Evolutionary conservation across 2,329 filamentous ascomycete species (phyloP).

Genomic region (Fusarium nurragi): DNA sequence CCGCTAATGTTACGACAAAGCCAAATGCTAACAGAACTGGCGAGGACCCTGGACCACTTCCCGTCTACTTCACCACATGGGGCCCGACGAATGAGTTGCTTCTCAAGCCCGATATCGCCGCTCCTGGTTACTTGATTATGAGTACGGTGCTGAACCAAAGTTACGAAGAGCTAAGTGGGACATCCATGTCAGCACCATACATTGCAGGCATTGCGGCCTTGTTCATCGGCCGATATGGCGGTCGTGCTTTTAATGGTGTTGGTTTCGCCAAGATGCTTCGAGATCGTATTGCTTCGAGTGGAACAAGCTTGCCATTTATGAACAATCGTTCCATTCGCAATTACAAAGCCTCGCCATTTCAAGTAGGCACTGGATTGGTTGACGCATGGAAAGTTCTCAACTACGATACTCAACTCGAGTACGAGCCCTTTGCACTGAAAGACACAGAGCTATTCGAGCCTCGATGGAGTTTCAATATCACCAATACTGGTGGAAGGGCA

Average conservation of each 20-base stretch:
- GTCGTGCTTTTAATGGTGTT: conserved; percentile 51
- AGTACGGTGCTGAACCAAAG: conserved; percentile 57
- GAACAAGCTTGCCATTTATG: conserved; percentile 47
- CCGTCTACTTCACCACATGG: conserved; percentile 61
- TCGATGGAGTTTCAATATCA: conserved; percentile 51
- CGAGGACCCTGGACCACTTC: conserved; percentile 45
- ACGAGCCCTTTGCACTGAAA: conserved; percentile 58
- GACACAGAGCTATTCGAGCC: conserved; percentile 57
- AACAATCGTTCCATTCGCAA: conserved; percentile 35
- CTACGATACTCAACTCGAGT: conserved; percentile 51
- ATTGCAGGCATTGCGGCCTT: conserved; percentile 61
- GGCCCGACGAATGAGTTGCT: conserved; percentile 61
- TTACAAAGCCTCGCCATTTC: conserved; percentile 49
- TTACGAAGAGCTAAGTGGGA: conserved; percentile 61
- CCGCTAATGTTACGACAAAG: conserved; percentile 55
- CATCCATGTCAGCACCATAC: conserved; percentile 66
- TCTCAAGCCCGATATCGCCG: conserved; percentile 61
- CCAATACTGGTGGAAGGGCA: conserved; percentile 53
- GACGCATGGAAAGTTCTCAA: conserved; percentile 57
- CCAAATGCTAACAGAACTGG: conserved; percentile 48
- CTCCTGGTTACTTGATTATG: conserved; percentile 60
- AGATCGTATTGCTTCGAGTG: conserved; percentile 50
- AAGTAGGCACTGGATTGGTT: conserved; percentile 59
- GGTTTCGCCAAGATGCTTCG: conserved; percentile 47
- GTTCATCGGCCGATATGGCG: conserved; percentile 55